phyloP scores from a whole-genome alignment of 2,329 filamentous ascomycete species.

The Ophiostoma pallidulum region DNA sequence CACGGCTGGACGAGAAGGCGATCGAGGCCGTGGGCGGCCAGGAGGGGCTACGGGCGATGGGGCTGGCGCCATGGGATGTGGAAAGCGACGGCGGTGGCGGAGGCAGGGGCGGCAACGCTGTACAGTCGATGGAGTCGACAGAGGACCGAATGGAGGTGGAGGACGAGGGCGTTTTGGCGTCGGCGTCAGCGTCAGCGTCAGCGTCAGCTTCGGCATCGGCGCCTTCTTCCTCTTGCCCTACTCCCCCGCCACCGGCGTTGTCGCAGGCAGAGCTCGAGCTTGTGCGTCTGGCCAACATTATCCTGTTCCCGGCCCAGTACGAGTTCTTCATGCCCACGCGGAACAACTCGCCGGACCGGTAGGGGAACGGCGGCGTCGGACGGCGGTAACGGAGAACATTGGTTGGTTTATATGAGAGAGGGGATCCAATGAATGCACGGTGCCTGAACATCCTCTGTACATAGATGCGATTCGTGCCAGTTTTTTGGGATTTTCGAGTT shows the following conservation, averaged over 20 bases:
- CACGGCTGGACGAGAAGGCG: conserved; percentile 39
- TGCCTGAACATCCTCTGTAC: background rate
- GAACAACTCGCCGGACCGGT: conserved; percentile 17
- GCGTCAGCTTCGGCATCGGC: background rate
- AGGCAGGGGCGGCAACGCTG: conserved; percentile 22
- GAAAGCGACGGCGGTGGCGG: conserved; percentile 20
- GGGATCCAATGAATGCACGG: background rate
- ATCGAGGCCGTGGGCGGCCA: conserved; percentile 42
- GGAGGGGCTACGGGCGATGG: conserved; percentile 47
- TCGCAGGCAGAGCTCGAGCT: conserved; percentile 40
- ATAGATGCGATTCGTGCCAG: background rate
- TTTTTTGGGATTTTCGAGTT: background rate
- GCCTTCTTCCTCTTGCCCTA: background rate
- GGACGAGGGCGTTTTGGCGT: conserved; percentile 15
- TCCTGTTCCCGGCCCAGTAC: conserved; percentile 45
- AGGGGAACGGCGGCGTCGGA: no score
- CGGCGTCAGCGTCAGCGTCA: conserved; percentile 6
- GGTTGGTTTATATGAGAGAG: no score
- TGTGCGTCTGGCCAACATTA: conserved; percentile 45
- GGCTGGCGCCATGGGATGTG: conserved; percentile 41
- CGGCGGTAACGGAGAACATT: no score
- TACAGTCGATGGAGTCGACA: background rate
- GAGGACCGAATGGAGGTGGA: conserved; percentile 22
- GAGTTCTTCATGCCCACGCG: conserved; percentile 37
- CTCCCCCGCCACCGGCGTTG: background rate